These are phyloP conservation scores for Linnemannia exigua DNA, from an alignment of 192 early-diverging fungal species.

Conservation along the genomic window DNA sequence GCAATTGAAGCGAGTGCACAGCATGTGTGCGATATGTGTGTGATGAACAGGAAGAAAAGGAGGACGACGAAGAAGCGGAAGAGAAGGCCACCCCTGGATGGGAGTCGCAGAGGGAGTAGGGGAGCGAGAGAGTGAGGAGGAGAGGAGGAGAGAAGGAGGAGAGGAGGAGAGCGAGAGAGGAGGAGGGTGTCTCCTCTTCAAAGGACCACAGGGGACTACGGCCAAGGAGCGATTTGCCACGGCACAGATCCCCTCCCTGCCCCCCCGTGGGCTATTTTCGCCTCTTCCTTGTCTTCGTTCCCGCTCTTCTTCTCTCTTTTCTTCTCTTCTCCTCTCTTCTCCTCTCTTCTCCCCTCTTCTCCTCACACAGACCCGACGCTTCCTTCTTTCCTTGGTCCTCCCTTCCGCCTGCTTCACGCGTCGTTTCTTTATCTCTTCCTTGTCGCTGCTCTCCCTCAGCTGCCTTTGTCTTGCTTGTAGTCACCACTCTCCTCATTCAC, in stretches of 20 bases:
- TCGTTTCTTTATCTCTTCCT: not conserved
- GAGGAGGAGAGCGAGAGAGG: not conserved
- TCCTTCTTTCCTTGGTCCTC: constrained; percentile 2
- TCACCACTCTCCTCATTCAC: not conserved
- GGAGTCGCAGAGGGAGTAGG: no score
- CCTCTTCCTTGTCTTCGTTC: not conserved
- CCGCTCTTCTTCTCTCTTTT: not conserved
- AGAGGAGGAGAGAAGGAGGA: no score
- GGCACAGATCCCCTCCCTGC: not conserved
- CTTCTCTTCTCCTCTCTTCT: not conserved
- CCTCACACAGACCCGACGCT: not conserved
- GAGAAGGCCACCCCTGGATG: no score
- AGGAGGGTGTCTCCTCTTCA: not conserved
- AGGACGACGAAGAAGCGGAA: no score
- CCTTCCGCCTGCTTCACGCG: not conserved
- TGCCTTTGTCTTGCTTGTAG: no score
- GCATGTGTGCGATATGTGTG: no score
- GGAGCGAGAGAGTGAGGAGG: no score
- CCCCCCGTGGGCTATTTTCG: not conserved
- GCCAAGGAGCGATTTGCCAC: no score
- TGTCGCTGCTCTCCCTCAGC: not conserved
- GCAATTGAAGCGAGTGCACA: no score
- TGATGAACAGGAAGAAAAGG: no score
- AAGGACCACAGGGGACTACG: no score
- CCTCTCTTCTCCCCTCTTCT: not conserved